Conservation (phyloP, 768 basidiomycete genomes). For the Tricholoma terreum region DNA sequence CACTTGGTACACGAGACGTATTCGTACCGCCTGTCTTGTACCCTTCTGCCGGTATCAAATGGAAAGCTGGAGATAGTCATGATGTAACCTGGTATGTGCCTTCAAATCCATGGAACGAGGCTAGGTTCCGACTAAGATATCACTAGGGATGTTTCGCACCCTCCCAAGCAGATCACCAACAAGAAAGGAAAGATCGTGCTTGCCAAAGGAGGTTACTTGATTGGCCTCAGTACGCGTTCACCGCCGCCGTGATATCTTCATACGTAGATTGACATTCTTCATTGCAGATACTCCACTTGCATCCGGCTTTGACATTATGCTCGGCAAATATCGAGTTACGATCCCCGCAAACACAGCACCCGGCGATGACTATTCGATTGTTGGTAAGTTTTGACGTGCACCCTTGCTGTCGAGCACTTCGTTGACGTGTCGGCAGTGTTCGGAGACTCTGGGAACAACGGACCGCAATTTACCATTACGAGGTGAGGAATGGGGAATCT, state of each 20-base stretch:
- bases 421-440: constrained; percentile 23
- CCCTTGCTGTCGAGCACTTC: background rate
- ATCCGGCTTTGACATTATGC: constrained; percentile 33
- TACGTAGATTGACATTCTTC: constrained; percentile 4
- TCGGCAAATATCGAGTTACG: constrained; percentile 29
- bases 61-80: constrained; percentile 37
- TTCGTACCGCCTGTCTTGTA: constrained; percentile 42
- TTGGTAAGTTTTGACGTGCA: constrained; percentile 30
- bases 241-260: background rate
- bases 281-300: constrained; percentile 30
- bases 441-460: constrained; percentile 35
- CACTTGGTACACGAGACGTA: constrained; percentile 41
- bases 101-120: background rate
- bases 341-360: constrained; percentile 32
- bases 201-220: constrained; percentile 28
- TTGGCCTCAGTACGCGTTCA: constrained; percentile 26
- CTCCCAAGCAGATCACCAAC: constrained; percentile 49
- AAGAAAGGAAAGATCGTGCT: constrained; percentile 39
- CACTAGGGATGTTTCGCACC: constrained; percentile 36
- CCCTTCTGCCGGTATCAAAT: constrained; percentile 34
- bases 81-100: constrained; percentile 43
- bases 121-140: background rate
- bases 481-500: constrained; percentile 22
- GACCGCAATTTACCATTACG: constrained; percentile 43
- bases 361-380: constrained; percentile 35